A percentile compares a stretch with the other conserved stretches of the same genome.
Conservation (phyloP, 768 basidiomycete genomes). For the Tulasnella sp. region DNA sequence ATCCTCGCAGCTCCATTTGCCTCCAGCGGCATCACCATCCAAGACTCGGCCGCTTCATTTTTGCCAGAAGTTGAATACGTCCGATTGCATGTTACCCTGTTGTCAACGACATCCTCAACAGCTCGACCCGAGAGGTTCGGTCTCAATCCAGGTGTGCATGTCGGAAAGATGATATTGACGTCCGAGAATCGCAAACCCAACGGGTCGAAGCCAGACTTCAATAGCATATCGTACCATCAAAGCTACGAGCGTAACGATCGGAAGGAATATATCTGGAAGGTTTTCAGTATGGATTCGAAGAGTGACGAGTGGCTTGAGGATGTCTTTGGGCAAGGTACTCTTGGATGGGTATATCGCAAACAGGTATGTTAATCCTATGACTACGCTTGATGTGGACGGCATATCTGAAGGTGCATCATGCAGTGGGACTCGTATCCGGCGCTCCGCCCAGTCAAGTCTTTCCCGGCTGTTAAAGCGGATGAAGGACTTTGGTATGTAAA, state of each 20-base stretch:
- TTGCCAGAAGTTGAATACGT: slow-evolving; percentile 50
- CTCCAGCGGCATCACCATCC: slow-evolving; percentile 43
- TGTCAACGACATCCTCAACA: slow-evolving; percentile 59
- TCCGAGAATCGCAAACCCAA: slow-evolving; percentile 39
- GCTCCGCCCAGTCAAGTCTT: slow-evolving; percentile 50
- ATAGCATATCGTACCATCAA: slow-evolving; percentile 67
- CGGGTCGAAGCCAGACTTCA: slow-evolving; percentile 58
- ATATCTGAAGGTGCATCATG: neutral
- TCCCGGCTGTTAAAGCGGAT: slow-evolving; percentile 70
- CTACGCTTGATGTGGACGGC: neutral
- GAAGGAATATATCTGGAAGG: slow-evolving; percentile 66
- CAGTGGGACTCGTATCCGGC: slow-evolving; percentile 77
- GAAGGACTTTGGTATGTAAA: slow-evolving; percentile 83
- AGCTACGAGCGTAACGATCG: slow-evolving; percentile 31
- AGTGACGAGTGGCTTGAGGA: slow-evolving; percentile 57
- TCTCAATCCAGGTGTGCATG: slow-evolving; percentile 31
- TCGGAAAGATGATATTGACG: slow-evolving; percentile 62
- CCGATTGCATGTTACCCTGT: slow-evolving; percentile 75
- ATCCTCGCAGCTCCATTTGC: slow-evolving; percentile 84
- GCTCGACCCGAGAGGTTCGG: slow-evolving; percentile 62
- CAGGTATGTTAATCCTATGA: slow-evolving; percentile 33
- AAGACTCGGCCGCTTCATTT: slow-evolving; percentile 14
- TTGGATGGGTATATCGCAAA: slow-evolving; percentile 76
- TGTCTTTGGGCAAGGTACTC: slow-evolving; percentile 48
- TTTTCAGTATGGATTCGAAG: slow-evolving; percentile 60